Evolutionary conservation across 441 rosid genomes (phyloP), one percentile per base, ranked within the genome.

Genomic region (Dalechampia spathulata): DNA sequence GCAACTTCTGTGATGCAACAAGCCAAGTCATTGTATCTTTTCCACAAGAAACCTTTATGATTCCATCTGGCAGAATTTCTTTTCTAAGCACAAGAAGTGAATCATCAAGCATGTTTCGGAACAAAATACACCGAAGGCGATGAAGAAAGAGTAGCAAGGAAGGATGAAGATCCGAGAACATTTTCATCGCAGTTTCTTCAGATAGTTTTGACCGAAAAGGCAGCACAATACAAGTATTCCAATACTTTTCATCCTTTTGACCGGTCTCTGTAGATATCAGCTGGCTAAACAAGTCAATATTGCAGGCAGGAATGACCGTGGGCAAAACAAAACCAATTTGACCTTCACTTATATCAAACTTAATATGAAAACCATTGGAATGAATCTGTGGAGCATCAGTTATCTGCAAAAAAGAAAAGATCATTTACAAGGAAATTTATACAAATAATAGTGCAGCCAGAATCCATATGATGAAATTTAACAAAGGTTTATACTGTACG

Each of bases 311-410:
- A 49, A 94, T 72, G 49, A 68, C 64, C 43, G 97, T 84, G 23
- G 99, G 99, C 75, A 94, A 73, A 66, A 94, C 87, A 70, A 90
- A 94, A 57, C 99, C 97, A 70, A 94, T 94, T 77, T 87, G 95
- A 65, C 97, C 99, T 58, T 84, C 88, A 53, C 86, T 84, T 66
- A 84, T 82, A 75, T 94, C 99, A 72, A 94, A 94, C 76, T 87
- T 90, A 65, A 94, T 71, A 71, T 94, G 99, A 76, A 85, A 90
- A 57, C 97, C 99, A 72, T 90, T 94, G 52, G 99, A 94, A 76
- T 94, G 99, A 67, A 94, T 90, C 84, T 94, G 95, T n/a, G 99
- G 99, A 67, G 96, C 84, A 80, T 94, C 83, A 41, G 97, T 87
- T 58, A 94, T 83, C 99, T 94, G 72, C 61, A 71, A 46, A 37